Evolutionary conservation across 1,139 yeast genomes (phyloP), one percentile per base, ranked within the genome.

Genomic region (Hyphopichia wangnamkhiaoensis): DNA sequence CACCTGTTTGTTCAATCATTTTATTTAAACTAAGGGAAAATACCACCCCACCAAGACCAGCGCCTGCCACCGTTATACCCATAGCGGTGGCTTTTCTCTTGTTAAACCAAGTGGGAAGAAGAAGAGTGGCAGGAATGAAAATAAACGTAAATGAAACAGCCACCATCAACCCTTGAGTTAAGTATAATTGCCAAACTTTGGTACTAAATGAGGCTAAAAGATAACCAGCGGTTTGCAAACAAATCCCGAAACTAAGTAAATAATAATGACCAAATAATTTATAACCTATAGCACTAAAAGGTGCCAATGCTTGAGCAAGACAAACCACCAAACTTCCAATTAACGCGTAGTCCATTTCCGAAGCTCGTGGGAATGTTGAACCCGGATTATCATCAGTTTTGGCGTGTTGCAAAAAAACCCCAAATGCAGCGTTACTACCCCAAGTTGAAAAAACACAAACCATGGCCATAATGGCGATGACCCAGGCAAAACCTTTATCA

Each of bases 401-500:
- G 53, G 82, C 86, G 52, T 68, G 80, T 27, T 79, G 73, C 26
- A 86, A 61, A 49, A 79, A 84, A 3, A 86, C 84, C 35, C 93
- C 91, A 52, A 74, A 86, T 0, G 80, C 76, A 4, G 87, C 77
- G 52, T 82, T 83, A 34, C 82, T 69, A 17, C 95, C 95, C 95
- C 95, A 86, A 1, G 90, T 77, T 23, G 79, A 73, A 34, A 81
- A 68, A 21, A 62, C 56, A 19, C 68, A 56, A 34, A 74, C 52
- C 56, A 78, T 67, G 1, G 77, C 77, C 47, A 84, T 76, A 2
- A 74, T 39, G 0, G 82, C 79, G 39, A 82, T 73, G 6, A 82
- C 76, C 90, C 93, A 85, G 1, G 88, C 89, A 46, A 76, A 76
- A 1, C 87, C 87, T 19, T 80, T 79, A 59, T 84, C 93, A 2